phyloP scores from a whole-genome alignment of 495 filamentous ascomycete species.

The Aspergillus sparsus region DNA sequence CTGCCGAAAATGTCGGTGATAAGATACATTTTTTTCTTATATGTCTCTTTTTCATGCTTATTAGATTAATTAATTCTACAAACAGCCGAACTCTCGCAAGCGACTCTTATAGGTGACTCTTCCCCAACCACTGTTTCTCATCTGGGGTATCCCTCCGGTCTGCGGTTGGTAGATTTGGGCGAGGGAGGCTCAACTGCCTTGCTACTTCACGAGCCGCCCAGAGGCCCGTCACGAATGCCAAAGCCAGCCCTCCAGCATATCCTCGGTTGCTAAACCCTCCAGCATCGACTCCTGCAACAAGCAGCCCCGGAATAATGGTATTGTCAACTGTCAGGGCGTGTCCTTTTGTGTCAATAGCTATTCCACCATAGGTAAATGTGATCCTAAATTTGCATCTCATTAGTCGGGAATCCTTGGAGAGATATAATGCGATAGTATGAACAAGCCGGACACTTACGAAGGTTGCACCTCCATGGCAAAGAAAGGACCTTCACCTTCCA shows the following conservation, averaged over 20 bases:
- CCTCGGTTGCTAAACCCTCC: slow-evolving; percentile 30
- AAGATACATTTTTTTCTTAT: neutral
- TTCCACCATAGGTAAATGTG: slow-evolving; percentile 33
- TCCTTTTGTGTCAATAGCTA: slow-evolving; percentile 25
- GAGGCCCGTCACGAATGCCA: slow-evolving; percentile 30
- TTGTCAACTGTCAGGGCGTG: slow-evolving; percentile 28
- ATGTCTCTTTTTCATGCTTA: neutral
- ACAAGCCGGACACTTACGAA: slow-evolving; percentile 21
- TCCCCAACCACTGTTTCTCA: neutral
- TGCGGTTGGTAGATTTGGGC: slow-evolving; percentile 26
- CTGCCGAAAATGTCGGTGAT: too few species aligned
- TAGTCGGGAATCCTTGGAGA: neutral
- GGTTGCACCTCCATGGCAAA: slow-evolving; percentile 34
- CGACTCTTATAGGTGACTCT: neutral
- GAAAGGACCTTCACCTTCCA: slow-evolving; percentile 31
- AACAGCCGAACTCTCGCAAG: too few species aligned
- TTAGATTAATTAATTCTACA: neutral
- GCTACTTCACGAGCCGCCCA: slow-evolving; percentile 28
- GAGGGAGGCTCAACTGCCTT: slow-evolving; percentile 20
- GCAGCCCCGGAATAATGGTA: slow-evolving; percentile 23
- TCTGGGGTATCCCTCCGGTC: slow-evolving; percentile 14
- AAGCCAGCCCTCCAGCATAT: slow-evolving; percentile 30
- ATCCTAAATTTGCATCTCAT: slow-evolving; percentile 17
- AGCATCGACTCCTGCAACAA: slow-evolving; percentile 31
- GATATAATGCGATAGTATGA: neutral